These are phyloP conservation scores for Tolypocladium nubicola DNA, from an alignment of 2,329 filamentous ascomycete species.

Conservation along the genomic window DNA sequence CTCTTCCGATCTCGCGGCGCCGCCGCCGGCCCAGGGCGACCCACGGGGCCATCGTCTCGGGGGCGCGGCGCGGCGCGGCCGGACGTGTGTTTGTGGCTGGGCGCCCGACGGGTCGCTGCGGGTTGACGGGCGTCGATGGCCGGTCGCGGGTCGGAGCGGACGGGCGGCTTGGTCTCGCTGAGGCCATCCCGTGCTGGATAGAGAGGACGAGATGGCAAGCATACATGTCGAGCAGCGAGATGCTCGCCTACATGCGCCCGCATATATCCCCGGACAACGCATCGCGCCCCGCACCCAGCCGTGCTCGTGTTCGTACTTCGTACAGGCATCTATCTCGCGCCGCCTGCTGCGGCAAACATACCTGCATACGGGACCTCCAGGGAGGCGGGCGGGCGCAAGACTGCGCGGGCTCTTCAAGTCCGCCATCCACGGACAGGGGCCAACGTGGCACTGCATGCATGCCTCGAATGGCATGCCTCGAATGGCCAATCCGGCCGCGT, in stretches of 20 bases:
- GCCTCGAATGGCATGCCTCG: background rate
- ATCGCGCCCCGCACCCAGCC: background rate
- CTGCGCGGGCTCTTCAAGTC: background rate
- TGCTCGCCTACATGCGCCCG: background rate
- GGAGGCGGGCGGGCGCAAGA: background rate
- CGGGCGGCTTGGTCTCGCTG: background rate
- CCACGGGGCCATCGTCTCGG: background rate
- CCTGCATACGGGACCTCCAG: background rate
- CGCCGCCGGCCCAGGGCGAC: background rate
- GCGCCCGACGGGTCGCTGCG: too few species aligned
- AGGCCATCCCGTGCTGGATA: background rate
- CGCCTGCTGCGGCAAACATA: background rate
- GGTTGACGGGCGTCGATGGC: background rate
- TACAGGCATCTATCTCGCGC: background rate
- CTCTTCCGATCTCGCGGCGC: too few species aligned
- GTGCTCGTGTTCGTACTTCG: too few species aligned
- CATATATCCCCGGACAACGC: background rate
- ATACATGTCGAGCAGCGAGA: background rate
- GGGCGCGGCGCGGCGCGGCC: too few species aligned
- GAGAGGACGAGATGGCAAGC: too few species aligned
- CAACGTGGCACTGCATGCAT: constrained; percentile 8
- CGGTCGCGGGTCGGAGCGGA: background rate
- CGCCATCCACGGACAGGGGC: background rate
- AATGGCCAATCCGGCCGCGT: background rate
- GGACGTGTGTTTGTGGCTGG: background rate